Evolutionary conservation across 768 basidiomycete genomes (phyloP).

Genomic region (Amanita phalloides): DNA sequence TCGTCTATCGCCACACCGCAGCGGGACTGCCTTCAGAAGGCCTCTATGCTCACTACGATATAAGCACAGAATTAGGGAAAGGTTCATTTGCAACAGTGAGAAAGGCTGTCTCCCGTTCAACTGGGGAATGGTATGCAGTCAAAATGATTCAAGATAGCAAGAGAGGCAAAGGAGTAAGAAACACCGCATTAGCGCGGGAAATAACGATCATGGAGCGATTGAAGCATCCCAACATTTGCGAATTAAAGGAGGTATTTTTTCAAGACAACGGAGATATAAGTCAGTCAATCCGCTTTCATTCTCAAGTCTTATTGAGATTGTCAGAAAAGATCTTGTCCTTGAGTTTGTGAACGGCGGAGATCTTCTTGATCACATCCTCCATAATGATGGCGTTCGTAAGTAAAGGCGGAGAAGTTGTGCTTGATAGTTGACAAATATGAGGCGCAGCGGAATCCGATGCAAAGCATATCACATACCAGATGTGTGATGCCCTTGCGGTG

Average conservation of each 20-base stretch:
- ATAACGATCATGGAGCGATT: conserved; percentile 71
- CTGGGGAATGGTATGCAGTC: conserved; percentile 73
- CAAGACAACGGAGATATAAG: conserved; percentile 51
- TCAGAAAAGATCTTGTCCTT: conserved; percentile 56
- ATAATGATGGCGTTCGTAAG: conserved; percentile 50
- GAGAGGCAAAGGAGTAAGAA: conserved; percentile 21
- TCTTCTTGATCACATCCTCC: conserved; percentile 70
- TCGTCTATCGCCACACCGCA: conserved; percentile 60
- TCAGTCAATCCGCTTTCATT: conserved; percentile 20
- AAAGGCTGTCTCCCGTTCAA: conserved; percentile 63
- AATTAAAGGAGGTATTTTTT: conserved; percentile 66
- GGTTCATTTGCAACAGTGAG: conserved; percentile 90
- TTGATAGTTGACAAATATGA: not conserved
- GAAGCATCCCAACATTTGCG: conserved; percentile 76
- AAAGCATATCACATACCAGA: conserved; percentile 66
- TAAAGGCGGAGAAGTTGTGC: not conserved
- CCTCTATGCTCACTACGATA: conserved; percentile 56
- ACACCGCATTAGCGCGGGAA: conserved; percentile 47
- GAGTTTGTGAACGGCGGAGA: conserved; percentile 87
- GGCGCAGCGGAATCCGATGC: conserved; percentile 40
- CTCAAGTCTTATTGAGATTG: conserved; percentile 9
- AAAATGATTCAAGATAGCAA: conserved; percentile 69
- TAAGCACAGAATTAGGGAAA: conserved; percentile 67
- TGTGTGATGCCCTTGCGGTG: conserved; percentile 73
- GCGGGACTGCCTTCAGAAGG: conserved; percentile 36